Evolutionary conservation across 169 alveolate genomes (phyloP).

Genomic region (Miamiensis avidus): DNA sequence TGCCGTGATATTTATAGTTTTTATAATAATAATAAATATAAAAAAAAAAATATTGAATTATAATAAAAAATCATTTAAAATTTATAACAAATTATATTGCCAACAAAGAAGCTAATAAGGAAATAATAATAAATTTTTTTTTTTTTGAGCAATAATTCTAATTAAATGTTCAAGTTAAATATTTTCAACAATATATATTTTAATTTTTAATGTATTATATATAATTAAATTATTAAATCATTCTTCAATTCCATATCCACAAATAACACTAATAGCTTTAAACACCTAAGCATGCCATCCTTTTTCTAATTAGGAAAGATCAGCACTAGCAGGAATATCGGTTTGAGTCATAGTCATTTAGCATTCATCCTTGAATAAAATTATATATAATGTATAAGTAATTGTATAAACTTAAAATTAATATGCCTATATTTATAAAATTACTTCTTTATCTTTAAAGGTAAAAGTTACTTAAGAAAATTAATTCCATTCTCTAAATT

Average conservation of each 20-base stretch:
- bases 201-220: too few species aligned
- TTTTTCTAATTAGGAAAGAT: not conserved
- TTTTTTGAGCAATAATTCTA: too few species aligned
- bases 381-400: not conserved
- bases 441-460: slow-evolving; percentile 3
- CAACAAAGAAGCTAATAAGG: too few species aligned
- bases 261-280: not conserved
- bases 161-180: too few species aligned
- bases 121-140: too few species aligned
- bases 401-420: not conserved
- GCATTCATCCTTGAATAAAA: slow-evolving; percentile 5
- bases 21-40: too few species aligned
- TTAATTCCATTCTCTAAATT: not conserved
- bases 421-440: not conserved
- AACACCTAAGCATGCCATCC: not conserved
- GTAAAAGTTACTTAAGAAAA: not conserved
- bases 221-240: not conserved
- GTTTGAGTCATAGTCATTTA: not conserved
- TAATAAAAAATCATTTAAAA: too few species aligned
- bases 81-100: too few species aligned
- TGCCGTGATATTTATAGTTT: too few species aligned
- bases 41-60: too few species aligned
- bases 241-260: slow-evolving; percentile 2
- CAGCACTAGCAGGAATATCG: not conserved
- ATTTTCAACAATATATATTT: too few species aligned